These are phyloP conservation scores for Diplosphaera chodatii DNA, from an alignment of 139 green algal genomes.

Conservation along the genomic window DNA sequence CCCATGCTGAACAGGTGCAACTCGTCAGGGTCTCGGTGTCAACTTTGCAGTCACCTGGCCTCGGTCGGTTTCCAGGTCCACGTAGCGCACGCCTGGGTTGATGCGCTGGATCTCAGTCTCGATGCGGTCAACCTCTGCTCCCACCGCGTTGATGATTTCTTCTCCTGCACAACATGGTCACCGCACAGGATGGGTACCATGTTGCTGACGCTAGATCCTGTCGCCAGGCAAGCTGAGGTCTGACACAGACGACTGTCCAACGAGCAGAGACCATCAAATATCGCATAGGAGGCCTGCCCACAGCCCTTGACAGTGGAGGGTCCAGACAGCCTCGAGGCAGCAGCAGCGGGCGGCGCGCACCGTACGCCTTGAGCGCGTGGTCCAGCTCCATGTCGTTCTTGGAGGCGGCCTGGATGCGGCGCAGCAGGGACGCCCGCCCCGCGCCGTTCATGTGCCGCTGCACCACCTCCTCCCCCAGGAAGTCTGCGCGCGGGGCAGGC, in stretches of 20 bases:
- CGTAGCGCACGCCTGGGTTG: conserved; percentile 59
- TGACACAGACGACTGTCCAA: too few relatives aligned
- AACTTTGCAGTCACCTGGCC: conserved; percentile 15
- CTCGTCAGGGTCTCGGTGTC: too few relatives aligned
- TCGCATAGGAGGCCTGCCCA: too few relatives aligned
- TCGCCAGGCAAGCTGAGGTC: too few relatives aligned
- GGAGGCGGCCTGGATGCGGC: conserved; percentile 3
- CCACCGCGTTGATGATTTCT: conserved; percentile 72
- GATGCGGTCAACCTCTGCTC: conserved; percentile 84
- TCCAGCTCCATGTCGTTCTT: conserved; percentile 27
- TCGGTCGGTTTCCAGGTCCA: conserved; percentile 77
- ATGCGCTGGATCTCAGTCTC: conserved; percentile 68
- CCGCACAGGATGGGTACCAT: too few relatives aligned
- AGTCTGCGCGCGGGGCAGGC: too few relatives aligned
- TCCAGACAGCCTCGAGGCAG: too few relatives aligned
- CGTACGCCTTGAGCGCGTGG: conserved; percentile 52
- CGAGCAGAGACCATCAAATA: too few relatives aligned
- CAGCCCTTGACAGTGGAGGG: too few relatives aligned
- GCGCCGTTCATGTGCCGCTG: conserved; percentile 22
- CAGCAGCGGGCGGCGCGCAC: too few relatives aligned
- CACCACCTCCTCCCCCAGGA: conserved; percentile 26
- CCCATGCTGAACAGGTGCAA: too few relatives aligned
- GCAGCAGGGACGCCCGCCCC: conserved; percentile 6
- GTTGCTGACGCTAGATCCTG: too few relatives aligned
- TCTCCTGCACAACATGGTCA: conserved; percentile 20